phyloP scores from a whole-genome alignment of 1,139 yeast species.

The Blastobotrys ciferrii region DNA sequence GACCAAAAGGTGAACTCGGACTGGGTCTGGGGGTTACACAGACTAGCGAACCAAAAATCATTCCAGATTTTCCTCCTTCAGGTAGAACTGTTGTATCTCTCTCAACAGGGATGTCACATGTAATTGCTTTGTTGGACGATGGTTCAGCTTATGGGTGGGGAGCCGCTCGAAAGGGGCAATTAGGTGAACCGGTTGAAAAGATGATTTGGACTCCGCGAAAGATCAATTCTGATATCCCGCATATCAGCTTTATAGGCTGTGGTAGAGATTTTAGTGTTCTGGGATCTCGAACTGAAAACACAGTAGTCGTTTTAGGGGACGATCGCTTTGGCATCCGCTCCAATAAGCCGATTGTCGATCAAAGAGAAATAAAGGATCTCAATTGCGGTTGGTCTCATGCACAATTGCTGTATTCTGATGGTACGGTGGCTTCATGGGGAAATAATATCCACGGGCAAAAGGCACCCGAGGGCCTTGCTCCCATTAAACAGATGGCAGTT shows the following conservation, averaged over 20 bases:
- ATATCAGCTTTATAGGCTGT: slow-evolving; percentile 28
- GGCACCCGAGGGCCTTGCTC: slow-evolving; percentile 25
- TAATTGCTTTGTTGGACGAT: slow-evolving; percentile 45
- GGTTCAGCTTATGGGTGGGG: slow-evolving; percentile 78
- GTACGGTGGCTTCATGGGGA: slow-evolving; percentile 53
- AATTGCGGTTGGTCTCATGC: slow-evolving; percentile 81
- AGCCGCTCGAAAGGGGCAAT: slow-evolving; percentile 70
- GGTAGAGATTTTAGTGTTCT: slow-evolving; percentile 37
- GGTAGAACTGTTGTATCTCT: slow-evolving; percentile 33
- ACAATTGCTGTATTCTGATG: slow-evolving; percentile 43
- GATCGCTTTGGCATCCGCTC: slow-evolving; percentile 22
- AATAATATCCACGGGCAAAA: slow-evolving; percentile 76
- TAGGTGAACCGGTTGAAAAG: slow-evolving; percentile 35
- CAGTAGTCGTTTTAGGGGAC: slow-evolving; percentile 26
- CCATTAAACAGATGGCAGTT: slow-evolving; percentile 37
- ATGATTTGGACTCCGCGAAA: slow-evolving; percentile 29
- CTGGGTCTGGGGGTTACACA: slow-evolving; percentile 38
- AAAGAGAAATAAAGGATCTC: slow-evolving; percentile 27
- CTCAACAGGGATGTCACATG: slow-evolving; percentile 56
- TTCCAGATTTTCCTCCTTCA: slow-evolving; percentile 24
- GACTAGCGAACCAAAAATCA: slow-evolving; percentile 9
- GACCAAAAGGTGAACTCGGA: slow-evolving; percentile 77
- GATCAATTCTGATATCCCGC: neutral
- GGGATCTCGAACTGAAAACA: slow-evolving; percentile 23
- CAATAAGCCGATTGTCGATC: slow-evolving; percentile 16